These are phyloP conservation scores for Chamaecyparis obtusa DNA, from an alignment of 75 land plant genomes.

Conservation along the genomic window DNA sequence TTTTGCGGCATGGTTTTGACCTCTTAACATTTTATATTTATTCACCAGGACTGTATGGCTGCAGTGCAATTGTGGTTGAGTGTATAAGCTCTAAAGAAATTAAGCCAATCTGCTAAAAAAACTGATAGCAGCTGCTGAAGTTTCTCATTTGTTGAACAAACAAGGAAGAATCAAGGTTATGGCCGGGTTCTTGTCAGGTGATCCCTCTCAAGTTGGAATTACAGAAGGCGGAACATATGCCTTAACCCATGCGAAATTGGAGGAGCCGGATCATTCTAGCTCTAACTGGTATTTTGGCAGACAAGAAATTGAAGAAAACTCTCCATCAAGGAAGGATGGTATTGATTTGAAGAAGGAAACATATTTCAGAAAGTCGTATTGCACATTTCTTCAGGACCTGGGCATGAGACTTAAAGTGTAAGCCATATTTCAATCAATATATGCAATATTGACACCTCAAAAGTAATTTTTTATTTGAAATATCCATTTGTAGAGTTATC, in stretches of 20 bases:
- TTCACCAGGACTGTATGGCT: background rate
- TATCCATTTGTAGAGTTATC: background rate
- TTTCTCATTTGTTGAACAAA: background rate
- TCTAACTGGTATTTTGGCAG: conserved; percentile 71
- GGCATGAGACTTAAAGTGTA: conserved; percentile 93
- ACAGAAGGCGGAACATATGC: conserved; percentile 31
- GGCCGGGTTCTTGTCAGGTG: conserved; percentile 34
- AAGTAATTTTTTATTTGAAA: background rate
- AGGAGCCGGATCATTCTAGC: conserved; percentile 55
- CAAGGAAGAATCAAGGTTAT: conserved; percentile 13
- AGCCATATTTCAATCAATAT: conserved; percentile 9
- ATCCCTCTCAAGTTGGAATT: conserved; percentile 41
- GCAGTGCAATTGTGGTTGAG: background rate
- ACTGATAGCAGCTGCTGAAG: background rate
- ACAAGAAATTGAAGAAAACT: conserved; percentile 81
- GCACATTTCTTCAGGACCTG: conserved; percentile 80
- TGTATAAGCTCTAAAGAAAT: conserved; percentile 6
- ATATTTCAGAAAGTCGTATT: conserved; percentile 81
- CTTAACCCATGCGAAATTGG: conserved; percentile 37
- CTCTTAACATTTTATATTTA: background rate
- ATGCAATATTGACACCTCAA: background rate
- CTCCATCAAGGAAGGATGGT: conserved; percentile 80
- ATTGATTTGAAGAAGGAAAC: conserved; percentile 85
- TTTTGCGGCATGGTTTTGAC: background rate
- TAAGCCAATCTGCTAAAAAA: background rate